Evolutionary conservation across 345 rosid genomes (phyloP), one percentile per base, ranked within the genome.

Genomic region (Sisymbrium irio): DNA sequence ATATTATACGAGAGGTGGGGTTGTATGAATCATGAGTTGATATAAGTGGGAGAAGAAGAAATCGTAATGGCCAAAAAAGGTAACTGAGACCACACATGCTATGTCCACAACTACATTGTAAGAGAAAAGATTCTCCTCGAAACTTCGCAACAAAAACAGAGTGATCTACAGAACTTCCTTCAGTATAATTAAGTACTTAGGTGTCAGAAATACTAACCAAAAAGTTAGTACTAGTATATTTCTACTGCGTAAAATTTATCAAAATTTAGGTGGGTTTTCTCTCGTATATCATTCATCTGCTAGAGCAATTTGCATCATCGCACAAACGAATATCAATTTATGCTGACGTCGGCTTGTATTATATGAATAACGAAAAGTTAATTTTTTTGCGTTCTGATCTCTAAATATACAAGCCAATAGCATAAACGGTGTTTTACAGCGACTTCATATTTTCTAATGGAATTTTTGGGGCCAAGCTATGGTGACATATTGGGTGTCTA

Each of bases 71-170:
- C 44, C 61, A 20, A 30, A 58, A 65, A 65, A 64, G 49, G 53
- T 40, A 74, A 58, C 0, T 40, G 67, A 59, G 63, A 68, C 79
- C 62, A 50, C 74, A 61, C 64, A 67, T 61, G 64, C 64, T 68
- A 19, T 44, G 47, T 27, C 61, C 56, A 67, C 57, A 67, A 61
- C 27, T 50, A 15, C 79, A 53, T 35, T 51, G 65, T 37, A 68
- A 54, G 33, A 5, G n/a, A n/a, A 68, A 73, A 75, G 70, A 68
- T 62, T 62, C 50, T 51, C 58, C 58, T 75, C 56, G 17, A 51
- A 68, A 67, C 62, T 35, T 67, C 19, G 39, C 62, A 74, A 66
- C 39, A 44, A 15, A 54, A 62, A 62, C 46, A n/a, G n/a, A 51
- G 40, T 25, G 33, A 50, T 53, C 46, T 63, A 63, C 50, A 12